A percentile compares a stretch with the other conserved stretches of the same genome.
phyloP scores from a whole-genome alignment of 192 early-diverging fungal genomes.

The Entomortierella beljakovae region DNA sequence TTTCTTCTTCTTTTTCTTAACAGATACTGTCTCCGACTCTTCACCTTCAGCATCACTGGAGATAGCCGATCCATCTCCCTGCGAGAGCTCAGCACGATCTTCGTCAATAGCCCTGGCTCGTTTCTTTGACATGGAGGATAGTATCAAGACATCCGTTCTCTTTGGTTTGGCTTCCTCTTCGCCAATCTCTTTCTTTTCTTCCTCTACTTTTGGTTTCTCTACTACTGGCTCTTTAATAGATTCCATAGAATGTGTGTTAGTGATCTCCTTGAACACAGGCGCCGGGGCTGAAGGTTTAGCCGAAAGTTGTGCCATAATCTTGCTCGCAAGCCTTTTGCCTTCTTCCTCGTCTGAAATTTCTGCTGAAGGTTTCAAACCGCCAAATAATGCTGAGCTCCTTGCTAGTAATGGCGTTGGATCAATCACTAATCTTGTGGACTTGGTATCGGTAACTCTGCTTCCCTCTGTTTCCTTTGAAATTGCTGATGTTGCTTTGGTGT shows the following conservation, averaged over 20 bases:
- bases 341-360: slow-evolving; percentile 21
- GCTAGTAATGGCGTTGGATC: slow-evolving; percentile 26
- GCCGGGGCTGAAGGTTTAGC: slow-evolving; percentile 8
- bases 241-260: background rate
- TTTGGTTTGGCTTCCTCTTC: slow-evolving; percentile 48
- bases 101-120: slow-evolving; percentile 46
- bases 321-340: slow-evolving; percentile 14
- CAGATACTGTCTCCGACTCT: background rate
- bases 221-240: background rate
- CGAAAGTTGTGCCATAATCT: slow-evolving; percentile 39
- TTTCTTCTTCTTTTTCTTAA: slow-evolving; percentile 39
- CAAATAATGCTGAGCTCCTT: slow-evolving; percentile 30
- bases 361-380: background rate
- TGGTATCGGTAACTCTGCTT: no score
- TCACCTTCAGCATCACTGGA: slow-evolving; percentile 6
- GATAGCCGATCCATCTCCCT: slow-evolving; percentile 1
- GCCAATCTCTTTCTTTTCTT: slow-evolving; percentile 20
- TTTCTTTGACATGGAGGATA: slow-evolving; percentile 40
- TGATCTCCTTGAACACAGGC: slow-evolving; percentile 30
- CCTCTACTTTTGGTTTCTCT: background rate
- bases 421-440: slow-evolving; percentile 15
- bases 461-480: no score
- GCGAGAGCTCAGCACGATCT: slow-evolving; percentile 30
- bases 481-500: no score
- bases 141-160: slow-evolving; percentile 42